These are phyloP conservation scores for Suillus discolor DNA, from an alignment of 768 basidiomycete species.

Conservation along the genomic window DNA sequence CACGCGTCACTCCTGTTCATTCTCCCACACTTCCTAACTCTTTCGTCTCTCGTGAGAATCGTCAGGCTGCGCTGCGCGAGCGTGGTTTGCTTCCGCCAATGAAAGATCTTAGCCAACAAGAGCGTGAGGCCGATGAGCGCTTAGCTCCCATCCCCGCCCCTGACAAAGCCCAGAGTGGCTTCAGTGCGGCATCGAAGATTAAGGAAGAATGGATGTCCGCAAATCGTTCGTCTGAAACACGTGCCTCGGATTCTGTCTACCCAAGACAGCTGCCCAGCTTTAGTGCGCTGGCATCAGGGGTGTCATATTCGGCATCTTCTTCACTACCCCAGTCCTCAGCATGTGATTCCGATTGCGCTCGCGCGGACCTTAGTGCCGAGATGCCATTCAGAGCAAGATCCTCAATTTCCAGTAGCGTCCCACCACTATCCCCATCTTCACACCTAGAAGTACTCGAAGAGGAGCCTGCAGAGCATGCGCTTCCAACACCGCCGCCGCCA, in stretches of 20 bases:
- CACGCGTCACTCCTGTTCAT: background rate
- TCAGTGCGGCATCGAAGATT: constrained; percentile 52
- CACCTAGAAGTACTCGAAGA: constrained; percentile 32
- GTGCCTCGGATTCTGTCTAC: constrained; percentile 24
- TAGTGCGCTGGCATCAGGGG: background rate
- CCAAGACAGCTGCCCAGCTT: constrained; percentile 8
- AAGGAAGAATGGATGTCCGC: constrained; percentile 56
- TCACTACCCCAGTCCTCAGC: background rate
- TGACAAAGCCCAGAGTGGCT: constrained; percentile 16
- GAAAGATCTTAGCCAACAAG: constrained; percentile 37
- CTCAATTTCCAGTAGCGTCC: constrained; percentile 24
- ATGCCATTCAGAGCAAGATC: constrained; percentile 17
- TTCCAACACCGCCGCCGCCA: constrained; percentile 17
- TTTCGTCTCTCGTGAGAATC: constrained; percentile 23
- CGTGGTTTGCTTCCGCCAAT: constrained; percentile 57
- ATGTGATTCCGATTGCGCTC: constrained; percentile 6
- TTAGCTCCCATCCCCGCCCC: constrained; percentile 41
- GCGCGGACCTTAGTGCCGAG: constrained; percentile 21
- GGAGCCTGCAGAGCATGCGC: constrained; percentile 27
- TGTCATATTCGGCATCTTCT: constrained; percentile 8
- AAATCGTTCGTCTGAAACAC: constrained; percentile 32
- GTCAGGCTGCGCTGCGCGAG: constrained; percentile 60
- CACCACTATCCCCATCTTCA: constrained; percentile 27
- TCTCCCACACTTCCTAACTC: constrained; percentile 25
- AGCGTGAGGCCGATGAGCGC: constrained; percentile 47